phyloP scores from a whole-genome alignment of 2,329 filamentous ascomycete genomes.

The Colletotrichum sidae region DNA sequence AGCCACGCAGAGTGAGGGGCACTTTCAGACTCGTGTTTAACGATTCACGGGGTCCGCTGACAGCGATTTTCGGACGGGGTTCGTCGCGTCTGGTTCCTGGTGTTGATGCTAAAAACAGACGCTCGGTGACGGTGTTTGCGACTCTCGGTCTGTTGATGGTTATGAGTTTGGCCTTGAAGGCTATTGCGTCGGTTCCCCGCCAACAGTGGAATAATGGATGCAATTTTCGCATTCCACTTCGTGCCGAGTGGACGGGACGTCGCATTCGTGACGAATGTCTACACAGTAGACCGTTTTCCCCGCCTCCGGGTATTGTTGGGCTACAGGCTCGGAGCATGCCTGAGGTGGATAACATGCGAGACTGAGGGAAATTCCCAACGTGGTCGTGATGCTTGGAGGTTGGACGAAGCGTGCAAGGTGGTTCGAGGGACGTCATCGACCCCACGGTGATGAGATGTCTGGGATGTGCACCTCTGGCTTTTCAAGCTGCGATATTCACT shows the following conservation, averaged over 20 bases:
- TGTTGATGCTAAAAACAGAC: conserved; percentile 18
- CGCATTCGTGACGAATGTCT: conserved; percentile 26
- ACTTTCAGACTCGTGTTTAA: conserved; percentile 17
- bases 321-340: conserved; percentile 11
- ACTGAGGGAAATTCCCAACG: conserved; percentile 22
- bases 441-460: conserved; percentile 32
- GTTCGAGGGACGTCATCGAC: conserved; percentile 31
- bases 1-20: conserved; percentile 4
- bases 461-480: conserved; percentile 15
- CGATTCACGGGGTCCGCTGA: conserved; percentile 12
- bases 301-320: neutral
- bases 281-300: neutral
- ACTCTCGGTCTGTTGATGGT: conserved; percentile 1
- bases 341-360: conserved; percentile 1
- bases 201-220: conserved; percentile 7
- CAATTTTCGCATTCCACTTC: conserved; percentile 11
- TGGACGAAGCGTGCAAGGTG: conserved; percentile 9
- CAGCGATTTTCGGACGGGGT: conserved; percentile 18
- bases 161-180: conserved; percentile 16
- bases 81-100: neutral
- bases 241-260: conserved; percentile 13
- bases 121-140: neutral
- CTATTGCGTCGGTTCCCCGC: conserved; percentile 1
- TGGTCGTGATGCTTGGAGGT: conserved; percentile 2
- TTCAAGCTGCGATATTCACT: conserved; percentile 13